Evolutionary conservation across 2,329 filamentous ascomycete species (phyloP), one percentile per base, ranked within the genome.

Genomic region (Colletotrichum orchidophilum): DNA sequence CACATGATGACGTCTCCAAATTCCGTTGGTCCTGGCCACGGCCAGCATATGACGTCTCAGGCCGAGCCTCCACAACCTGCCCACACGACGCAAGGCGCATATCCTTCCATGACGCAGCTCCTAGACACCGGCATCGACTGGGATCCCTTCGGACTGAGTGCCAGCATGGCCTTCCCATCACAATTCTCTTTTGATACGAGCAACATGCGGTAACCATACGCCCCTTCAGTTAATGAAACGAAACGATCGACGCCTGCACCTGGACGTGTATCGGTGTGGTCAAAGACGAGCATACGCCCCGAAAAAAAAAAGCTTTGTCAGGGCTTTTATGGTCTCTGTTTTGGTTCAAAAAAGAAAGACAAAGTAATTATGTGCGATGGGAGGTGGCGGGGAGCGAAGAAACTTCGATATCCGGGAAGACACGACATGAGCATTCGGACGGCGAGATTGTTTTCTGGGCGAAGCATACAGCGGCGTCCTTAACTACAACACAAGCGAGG

Each of bases 121-220:
- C 80, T 90, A 52, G 95, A 98, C 77, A 93, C 95, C 21, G 94
- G 95, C 83, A 86, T 97, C 59, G 95, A 98, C 79, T 94, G 95
- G 81, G 95, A 98, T 81, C 96, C 96, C 0, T 98, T 98, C 77
- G 95, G 95, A 13, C 86, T 98, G 63, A 96, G 93, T 70, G 95
- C 95, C 42, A 97, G 94, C 83, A 97, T 97, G 96, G 94, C 96
- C 75, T 97, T 97, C 77, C 95, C 95, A 12, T 93, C 92, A 2
- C 93, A 94, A 66, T 96, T 95, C 81, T 90, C 91, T 62, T 94
- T 94, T 79, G 90, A 92, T 73, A 89, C 88, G 60, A 85, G 87
- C 79, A 89, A 88, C 75, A 87, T 85, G 80, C 79, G 83, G 73
- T 85, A 81, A 46, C 57, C 42, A 29, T 50, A 50, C 46, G 63